phyloP scores from a whole-genome alignment of 495 filamentous ascomycete genomes.

The Hypoxylon lienhwacheense region DNA sequence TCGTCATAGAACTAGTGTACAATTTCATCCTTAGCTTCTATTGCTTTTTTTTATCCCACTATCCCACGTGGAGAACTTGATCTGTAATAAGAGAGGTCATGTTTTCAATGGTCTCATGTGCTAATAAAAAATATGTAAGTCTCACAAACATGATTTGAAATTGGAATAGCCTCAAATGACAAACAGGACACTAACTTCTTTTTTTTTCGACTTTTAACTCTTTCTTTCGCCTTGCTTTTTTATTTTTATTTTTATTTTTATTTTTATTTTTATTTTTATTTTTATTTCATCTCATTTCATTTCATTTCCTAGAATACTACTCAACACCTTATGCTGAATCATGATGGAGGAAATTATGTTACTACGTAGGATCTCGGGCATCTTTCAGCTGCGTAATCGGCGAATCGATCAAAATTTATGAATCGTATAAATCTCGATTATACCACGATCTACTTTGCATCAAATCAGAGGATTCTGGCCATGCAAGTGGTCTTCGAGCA shows the following conservation, averaged over 20 bases:
- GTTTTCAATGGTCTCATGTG: neutral
- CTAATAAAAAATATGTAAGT: too few relatives aligned
- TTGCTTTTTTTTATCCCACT: too few relatives aligned
- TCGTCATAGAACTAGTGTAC: too few relatives aligned
- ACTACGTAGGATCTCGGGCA: conserved; percentile 23
- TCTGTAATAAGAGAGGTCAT: neutral
- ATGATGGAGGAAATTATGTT: conserved; percentile 20
- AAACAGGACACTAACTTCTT: neutral
- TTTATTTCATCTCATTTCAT: too few relatives aligned
- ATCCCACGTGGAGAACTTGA: neutral
- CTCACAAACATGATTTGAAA: neutral
- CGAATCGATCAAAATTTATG: conserved; percentile 13
- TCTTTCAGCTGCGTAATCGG: conserved; percentile 8
- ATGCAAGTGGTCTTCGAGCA: conserved; percentile 8
- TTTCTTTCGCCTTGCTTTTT: neutral
- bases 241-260: conserved; percentile 1
- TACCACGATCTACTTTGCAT: conserved; percentile 10
- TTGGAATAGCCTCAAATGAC: neutral
- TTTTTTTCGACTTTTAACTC: neutral
- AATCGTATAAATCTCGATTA: conserved; percentile 10
- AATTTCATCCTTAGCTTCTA: too few relatives aligned
- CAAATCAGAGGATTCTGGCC: conserved; percentile 18
- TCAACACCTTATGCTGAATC: too few relatives aligned
- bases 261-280: neutral
- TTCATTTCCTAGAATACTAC: conserved; percentile 7